Percentiles rank a stretch among this genome's conserved stretches.
These are phyloP conservation scores for Penicillium hordei DNA, from an alignment of 2,329 filamentous ascomycete species.

Conservation along the genomic window DNA sequence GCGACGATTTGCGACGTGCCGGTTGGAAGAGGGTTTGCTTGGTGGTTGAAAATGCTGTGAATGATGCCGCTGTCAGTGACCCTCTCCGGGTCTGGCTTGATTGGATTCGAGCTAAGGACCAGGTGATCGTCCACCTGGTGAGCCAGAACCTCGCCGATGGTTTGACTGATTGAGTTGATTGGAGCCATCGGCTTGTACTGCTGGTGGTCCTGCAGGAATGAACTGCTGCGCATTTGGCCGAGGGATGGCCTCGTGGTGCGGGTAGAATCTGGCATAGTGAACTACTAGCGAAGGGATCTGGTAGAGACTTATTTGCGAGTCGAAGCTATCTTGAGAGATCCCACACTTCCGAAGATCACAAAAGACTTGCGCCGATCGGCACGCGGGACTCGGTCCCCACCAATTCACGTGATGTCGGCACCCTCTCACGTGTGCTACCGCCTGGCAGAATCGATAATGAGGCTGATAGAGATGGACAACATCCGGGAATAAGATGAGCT, in stretches of 20 bases:
- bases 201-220: conserved; percentile 51
- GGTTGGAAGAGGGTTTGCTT: conserved; percentile 39
- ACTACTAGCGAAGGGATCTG: not conserved
- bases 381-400: conserved; percentile 8
- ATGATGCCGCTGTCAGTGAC: conserved; percentile 49
- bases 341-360: conserved; percentile 7
- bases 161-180: conserved; percentile 35
- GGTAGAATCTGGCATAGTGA: conserved; percentile 32
- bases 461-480: not conserved
- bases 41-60: conserved; percentile 48
- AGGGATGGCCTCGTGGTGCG: conserved; percentile 43
- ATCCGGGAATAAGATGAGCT: not conserved
- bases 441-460: not conserved
- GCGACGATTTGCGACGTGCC: conserved; percentile 48
- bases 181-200: conserved; percentile 46
- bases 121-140: conserved; percentile 30
- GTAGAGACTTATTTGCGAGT: not conserved
- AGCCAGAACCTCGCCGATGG: conserved; percentile 40
- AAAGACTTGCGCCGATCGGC: conserved; percentile 7
- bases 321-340: not conserved
- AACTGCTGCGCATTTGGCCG: conserved; percentile 46
- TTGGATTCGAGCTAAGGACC: conserved; percentile 37
- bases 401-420: not conserved
- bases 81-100: conserved; percentile 40
- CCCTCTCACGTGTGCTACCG: not conserved